A percentile compares a stretch with the other conserved stretches of the same genome.
Evolutionary conservation across 768 basidiomycete genomes (phyloP).

Genomic region (Rhizopogon vinicolor): DNA sequence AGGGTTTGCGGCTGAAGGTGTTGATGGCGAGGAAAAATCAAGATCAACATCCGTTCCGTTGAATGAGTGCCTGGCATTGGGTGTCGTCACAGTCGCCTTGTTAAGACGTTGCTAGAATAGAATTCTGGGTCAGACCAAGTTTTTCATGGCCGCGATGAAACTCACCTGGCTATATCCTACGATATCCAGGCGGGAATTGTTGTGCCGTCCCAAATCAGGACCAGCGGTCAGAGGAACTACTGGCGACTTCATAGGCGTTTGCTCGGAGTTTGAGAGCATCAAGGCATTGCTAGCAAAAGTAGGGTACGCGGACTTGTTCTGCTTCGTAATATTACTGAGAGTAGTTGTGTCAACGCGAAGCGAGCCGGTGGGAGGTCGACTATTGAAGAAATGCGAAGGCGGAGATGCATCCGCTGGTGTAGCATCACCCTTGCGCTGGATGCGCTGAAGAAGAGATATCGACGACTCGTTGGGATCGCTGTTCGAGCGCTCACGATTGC

Average conservation of each 20-base stretch:
- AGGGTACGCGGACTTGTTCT: slow-evolving; percentile 87
- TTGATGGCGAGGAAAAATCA: slow-evolving; percentile 53
- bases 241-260: slow-evolving; percentile 60
- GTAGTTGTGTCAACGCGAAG: slow-evolving; percentile 73
- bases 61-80: slow-evolving; percentile 69
- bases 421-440: slow-evolving; percentile 61
- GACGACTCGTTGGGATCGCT: slow-evolving; percentile 76
- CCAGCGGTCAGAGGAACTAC: slow-evolving; percentile 75
- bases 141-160: neutral
- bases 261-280: slow-evolving; percentile 54
- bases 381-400: slow-evolving; percentile 43
- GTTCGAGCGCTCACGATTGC: slow-evolving; percentile 65
- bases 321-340: slow-evolving; percentile 53
- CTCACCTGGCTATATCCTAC: slow-evolving; percentile 68
- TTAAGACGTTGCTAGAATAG: slow-evolving; percentile 38
- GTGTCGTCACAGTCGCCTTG: slow-evolving; percentile 41
- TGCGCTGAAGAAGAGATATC: slow-evolving; percentile 72
- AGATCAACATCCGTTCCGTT: slow-evolving; percentile 65
- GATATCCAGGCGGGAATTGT: slow-evolving; percentile 65
- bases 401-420: slow-evolving; percentile 53
- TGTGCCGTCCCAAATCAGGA: slow-evolving; percentile 79
- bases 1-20: slow-evolving; percentile 43
- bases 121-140: neutral
- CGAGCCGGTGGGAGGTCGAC: slow-evolving; percentile 63
- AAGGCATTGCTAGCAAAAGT: slow-evolving; percentile 43